Evolutionary conservation across 345 rosid species (phyloP).

Genomic region (Melaleuca alternifolia): DNA sequence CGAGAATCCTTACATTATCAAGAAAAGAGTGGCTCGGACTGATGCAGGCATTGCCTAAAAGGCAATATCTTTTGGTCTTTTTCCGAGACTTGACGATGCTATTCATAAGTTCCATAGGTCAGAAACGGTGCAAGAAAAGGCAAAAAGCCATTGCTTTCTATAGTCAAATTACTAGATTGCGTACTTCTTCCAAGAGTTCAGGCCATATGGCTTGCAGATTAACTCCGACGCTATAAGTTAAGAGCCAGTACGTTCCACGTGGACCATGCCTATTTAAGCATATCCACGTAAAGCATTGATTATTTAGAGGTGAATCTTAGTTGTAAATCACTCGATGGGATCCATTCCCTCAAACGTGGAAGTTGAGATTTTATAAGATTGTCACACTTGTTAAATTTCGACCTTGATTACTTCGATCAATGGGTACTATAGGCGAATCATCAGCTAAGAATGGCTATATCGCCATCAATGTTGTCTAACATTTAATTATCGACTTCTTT

Average conservation of each 20-base stretch:
- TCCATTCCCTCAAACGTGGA: not conserved
- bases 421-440: not conserved
- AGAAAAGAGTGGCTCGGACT: too few relatives aligned
- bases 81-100: too few relatives aligned
- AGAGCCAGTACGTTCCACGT: not conserved
- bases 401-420: not conserved
- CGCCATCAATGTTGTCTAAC: not conserved
- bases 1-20: too few relatives aligned
- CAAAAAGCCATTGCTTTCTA: not conserved
- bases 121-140: not conserved
- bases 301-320: not conserved
- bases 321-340: not conserved
- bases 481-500: not conserved
- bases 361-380: not conserved
- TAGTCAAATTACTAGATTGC: not conserved
- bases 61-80: too few relatives aligned
- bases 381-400: not conserved
- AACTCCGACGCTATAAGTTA: not conserved
- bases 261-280: not conserved
- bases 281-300: not conserved
- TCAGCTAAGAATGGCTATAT: not conserved
- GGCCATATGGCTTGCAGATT: not conserved
- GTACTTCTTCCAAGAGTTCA: not conserved
- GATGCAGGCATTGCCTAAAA: too few relatives aligned
- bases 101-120: too few relatives aligned